A percentile compares a stretch with the other conserved stretches of the same genome.
Conservation (phyloP, 1,284 basidiomycete species). For the Psilocybe mexicana region DNA sequence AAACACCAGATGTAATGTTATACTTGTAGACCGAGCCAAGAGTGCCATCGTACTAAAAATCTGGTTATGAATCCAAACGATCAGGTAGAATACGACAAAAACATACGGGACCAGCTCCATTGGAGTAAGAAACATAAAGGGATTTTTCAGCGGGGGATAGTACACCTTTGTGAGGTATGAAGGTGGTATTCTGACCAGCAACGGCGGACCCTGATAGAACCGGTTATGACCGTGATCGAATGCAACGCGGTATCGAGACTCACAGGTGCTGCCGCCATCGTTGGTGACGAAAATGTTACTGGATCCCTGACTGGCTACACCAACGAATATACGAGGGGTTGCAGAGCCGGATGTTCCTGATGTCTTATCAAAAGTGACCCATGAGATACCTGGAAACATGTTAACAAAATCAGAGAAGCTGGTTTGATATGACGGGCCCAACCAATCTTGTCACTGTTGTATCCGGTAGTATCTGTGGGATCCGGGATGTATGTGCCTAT, state of each 20-base stretch:
- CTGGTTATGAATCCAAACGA: background rate
- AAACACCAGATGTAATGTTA: conserved; percentile 49
- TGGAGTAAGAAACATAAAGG: conserved; percentile 57
- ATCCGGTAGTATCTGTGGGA: conserved; percentile 54
- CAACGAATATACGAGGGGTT: conserved; percentile 67
- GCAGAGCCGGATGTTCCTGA: conserved; percentile 52
- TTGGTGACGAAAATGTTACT: conserved; percentile 57
- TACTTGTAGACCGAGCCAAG: conserved; percentile 50
- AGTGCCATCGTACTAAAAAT: conserved; percentile 53
- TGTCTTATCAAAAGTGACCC: conserved; percentile 65
- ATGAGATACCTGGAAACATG: conserved; percentile 44
- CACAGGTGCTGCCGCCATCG: conserved; percentile 59
- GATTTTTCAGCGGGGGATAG: conserved; percentile 56
- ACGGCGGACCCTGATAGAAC: conserved; percentile 50
- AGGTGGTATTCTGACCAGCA: conserved; percentile 56
- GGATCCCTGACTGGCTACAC: conserved; percentile 57
- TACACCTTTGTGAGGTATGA: conserved; percentile 65
- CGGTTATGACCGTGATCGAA: background rate
- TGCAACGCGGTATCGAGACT: conserved; percentile 13
- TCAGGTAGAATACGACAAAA: background rate
- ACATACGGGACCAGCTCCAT: conserved; percentile 42
- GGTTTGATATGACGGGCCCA: background rate
- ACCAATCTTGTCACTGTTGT: conserved; percentile 56
- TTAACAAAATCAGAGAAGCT: background rate
- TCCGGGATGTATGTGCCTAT: conserved; percentile 58